Base-by-base conservation (phyloP, 129 eudicot genomes). In the Flaveria ramosissima region DNA sequence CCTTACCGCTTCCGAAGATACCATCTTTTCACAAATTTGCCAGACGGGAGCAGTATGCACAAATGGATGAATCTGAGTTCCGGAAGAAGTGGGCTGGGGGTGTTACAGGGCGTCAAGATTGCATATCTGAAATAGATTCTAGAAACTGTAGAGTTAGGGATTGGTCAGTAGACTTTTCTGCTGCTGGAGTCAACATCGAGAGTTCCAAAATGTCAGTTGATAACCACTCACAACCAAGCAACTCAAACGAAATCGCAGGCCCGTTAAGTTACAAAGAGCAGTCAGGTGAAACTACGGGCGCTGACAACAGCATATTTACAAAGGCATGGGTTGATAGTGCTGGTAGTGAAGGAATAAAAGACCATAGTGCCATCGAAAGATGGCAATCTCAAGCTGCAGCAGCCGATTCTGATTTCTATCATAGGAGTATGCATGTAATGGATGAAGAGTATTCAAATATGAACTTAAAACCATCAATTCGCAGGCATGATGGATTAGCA, bases 301-400 rank as follows among this genome's bases (percentile, higher is more conserved):
- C 83, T n/a, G 97, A 95, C 79, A 91, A 86, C 83, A 83, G 83
- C 80, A 85, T 90, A 73, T 86, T 95, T 30, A 89, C 99, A 17
- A 92, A 92, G 84, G 99, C 99, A 69, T 95, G 99, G 99, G 99
- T 95, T 53, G 96, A 95, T 78, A 86, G 93, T 82, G 93, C 90
- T 26, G 97, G 97, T 26, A 86, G 92, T 68, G 86, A 74, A 70
- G 97, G 93, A 84, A 57, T 88, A 66, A 95, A 95, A 75, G 99
- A 95, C 69, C 90, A 83, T 76, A 90, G 72, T 82, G 99, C 96
- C 73, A 95, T 95, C 66, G 97, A 95, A 30, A 85, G 96, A 82
- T 94, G 97, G 99, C 99, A 95, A 72, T 84, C 88, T 20, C 99
- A 92, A 77, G 99, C 98, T 19, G 96, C 97, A 5, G 97, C 97